Conservation (phyloP, 1,284 basidiomycete genomes). For the Trametes sp. region DNA sequence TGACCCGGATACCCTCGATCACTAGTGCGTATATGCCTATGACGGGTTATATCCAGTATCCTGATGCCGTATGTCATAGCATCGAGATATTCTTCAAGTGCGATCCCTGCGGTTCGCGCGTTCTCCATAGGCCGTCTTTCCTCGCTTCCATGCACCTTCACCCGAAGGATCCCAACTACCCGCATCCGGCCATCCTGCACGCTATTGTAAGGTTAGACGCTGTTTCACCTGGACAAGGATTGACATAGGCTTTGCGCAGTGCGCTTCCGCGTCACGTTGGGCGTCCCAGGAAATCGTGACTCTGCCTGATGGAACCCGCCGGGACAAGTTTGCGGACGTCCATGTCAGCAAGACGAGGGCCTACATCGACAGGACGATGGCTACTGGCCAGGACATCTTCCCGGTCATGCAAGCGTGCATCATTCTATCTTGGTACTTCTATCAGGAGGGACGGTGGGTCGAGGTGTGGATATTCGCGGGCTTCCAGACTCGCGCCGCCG, state of each 20-base stretch:
- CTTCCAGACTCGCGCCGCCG: constrained; percentile 84
- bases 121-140: constrained; percentile 83
- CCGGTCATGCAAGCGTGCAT: constrained; percentile 85
- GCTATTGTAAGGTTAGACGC: constrained; percentile 62
- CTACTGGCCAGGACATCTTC: constrained; percentile 84
- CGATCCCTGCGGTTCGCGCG: constrained; percentile 82
- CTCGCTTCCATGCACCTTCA: constrained; percentile 76
- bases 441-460: constrained; percentile 87
- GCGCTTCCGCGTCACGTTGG: constrained; percentile 86
- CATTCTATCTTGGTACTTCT: constrained; percentile 87
- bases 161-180: constrained; percentile 79
- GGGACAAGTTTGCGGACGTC: constrained; percentile 83
- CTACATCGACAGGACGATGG: constrained; percentile 86
- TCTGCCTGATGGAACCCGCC: constrained; percentile 73
- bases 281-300: constrained; percentile 71
- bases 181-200: constrained; percentile 83
- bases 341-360: constrained; percentile 84
- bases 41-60: background rate
- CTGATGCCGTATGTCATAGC: constrained; percentile 54
- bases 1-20: constrained; percentile 70
- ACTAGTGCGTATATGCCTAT: constrained; percentile 65
- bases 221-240: constrained; percentile 1
- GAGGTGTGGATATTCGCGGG: constrained; percentile 90
- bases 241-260: constrained; percentile 51
- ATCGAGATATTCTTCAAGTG: constrained; percentile 84